Percentiles rank a stretch among this genome's conserved stretches.
phyloP scores from a whole-genome alignment of 306 rosid species.

The Cucurbita argyrosperma region DNA sequence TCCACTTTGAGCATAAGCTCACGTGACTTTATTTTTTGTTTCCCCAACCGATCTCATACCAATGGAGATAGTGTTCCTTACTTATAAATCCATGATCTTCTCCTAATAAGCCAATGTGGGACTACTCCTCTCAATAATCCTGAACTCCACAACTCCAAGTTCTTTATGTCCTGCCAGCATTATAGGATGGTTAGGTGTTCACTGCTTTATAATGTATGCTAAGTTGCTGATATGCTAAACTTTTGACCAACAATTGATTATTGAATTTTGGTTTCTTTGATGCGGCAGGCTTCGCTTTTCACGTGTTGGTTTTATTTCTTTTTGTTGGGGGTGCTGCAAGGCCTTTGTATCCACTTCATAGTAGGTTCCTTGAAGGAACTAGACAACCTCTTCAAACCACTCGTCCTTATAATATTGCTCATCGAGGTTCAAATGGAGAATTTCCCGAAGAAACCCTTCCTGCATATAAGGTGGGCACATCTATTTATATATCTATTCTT shows the following conservation, averaged over 20 bases:
- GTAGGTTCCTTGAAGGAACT: constrained; percentile 15
- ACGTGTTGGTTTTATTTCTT: constrained; percentile 24
- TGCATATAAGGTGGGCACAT: constrained; percentile 46
- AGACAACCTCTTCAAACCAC: constrained; percentile 51
- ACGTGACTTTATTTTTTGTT: too few species aligned
- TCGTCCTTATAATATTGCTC: constrained; percentile 72
- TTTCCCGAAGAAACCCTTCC: constrained; percentile 78
- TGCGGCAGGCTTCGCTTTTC: constrained; percentile 32
- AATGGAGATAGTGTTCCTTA: too few species aligned
- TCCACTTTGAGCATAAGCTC: too few species aligned
- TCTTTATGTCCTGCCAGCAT: not conserved
- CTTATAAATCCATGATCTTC: too few species aligned
- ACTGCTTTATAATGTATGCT: not conserved
- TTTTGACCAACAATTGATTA: not conserved
- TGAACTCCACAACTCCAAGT: not conserved
- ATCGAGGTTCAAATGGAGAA: constrained; percentile 93
- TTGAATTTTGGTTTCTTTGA: not conserved
- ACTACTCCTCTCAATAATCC: too few species aligned
- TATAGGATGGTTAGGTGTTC: not conserved
- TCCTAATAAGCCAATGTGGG: too few species aligned
- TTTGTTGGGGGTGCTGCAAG: constrained; percentile 47
- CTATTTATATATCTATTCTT: not conserved
- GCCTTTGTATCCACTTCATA: constrained; percentile 56
- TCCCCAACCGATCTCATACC: too few species aligned
- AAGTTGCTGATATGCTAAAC: too few species aligned